Conservation (phyloP, 495 filamentous ascomycete genomes). For the Tricharina praecox region DNA sequence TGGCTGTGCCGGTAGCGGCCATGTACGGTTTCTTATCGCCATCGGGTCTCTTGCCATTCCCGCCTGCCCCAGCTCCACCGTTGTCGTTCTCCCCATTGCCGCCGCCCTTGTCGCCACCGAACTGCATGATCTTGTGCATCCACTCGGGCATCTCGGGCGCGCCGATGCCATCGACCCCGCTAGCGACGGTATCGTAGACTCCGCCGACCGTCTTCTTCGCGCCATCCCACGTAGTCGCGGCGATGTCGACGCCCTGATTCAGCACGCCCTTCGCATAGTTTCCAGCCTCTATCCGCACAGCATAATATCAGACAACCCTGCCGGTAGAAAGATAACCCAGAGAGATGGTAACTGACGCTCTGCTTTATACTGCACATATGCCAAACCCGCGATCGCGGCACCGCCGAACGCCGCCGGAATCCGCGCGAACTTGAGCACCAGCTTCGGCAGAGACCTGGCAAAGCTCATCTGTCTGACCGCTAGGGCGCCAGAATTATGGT, state of each 20-base stretch:
- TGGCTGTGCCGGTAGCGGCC: constrained; percentile 37
- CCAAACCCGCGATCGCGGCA: constrained; percentile 65
- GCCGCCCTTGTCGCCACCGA: constrained; percentile 35
- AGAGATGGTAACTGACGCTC: constrained; percentile 43
- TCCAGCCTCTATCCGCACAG: constrained; percentile 57
- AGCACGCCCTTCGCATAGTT: constrained; percentile 76
- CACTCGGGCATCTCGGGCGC: constrained; percentile 52
- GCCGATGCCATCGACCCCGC: constrained; percentile 8
- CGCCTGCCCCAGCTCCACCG: constrained; percentile 24
- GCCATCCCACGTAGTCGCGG: constrained; percentile 44
- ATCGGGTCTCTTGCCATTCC: constrained; percentile 33
- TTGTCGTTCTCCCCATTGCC: too few species aligned
- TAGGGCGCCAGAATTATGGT: constrained; percentile 40
- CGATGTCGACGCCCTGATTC: constrained; percentile 48
- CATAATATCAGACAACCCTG: not conserved
- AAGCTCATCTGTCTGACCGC: constrained; percentile 78
- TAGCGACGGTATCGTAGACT: constrained; percentile 15
- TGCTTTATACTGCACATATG: constrained; percentile 93
- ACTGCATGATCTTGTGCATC: constrained; percentile 56
- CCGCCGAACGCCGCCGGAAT: constrained; percentile 85
- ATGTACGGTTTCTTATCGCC: constrained; percentile 34
- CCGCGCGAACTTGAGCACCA: constrained; percentile 70
- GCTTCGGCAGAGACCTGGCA: constrained; percentile 63
- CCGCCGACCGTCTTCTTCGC: constrained; percentile 51
- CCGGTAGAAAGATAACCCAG: not conserved